Base-by-base conservation (phyloP, 2,329 filamentous ascomycete species). In the Claviceps sp. region DNA sequence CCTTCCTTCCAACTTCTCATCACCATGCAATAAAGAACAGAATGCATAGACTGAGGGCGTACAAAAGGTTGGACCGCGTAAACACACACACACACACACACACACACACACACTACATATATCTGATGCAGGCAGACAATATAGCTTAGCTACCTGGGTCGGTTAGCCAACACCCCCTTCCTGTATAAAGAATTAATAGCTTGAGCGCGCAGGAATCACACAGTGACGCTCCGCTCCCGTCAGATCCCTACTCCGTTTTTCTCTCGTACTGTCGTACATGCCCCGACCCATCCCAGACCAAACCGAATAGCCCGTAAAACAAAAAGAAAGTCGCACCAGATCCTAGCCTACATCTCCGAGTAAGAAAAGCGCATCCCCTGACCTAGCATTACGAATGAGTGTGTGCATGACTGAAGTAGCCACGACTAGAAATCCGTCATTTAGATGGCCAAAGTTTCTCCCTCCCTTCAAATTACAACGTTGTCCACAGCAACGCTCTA, bases 171-270 rank as follows among this genome's bases (percentile, higher is more conserved):
- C 30, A 34, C 44, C 34, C 19, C 5, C 8, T 48, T 7, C 16
- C 26, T 24, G 17, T 16, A 13, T 37, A 19, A 16, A 43, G 19
- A 30, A 16, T 16, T 41, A 26, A 39, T 57, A 58, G 57, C 26
- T 45, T 24, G 24, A 37, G 19, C 59, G 59, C 60, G 61, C 64
- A 65, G 63, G 62, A 64, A 53, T 59, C 57, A 54, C 57, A 56
- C 58, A 60, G 52, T 56, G 56, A 47, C 54, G 1, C 56, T 54
- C 54, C 56, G 50, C 41, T 50, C 17, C 44, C 53, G 50, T 54
- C 55, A 47, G 56, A 51, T 3, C 14, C 26, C 48, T 53, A 52
- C 45, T 41, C 49, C 5, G 38, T 39, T 48, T 38, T 51, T 57
- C 54, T 56, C 19, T 56, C n/a, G 5, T 53, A 22, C 56, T 58